Evolutionary conservation across 805 yeast genomes (phyloP), one percentile per base, ranked within the genome.

Genomic region (Candida qinlingensis): DNA sequence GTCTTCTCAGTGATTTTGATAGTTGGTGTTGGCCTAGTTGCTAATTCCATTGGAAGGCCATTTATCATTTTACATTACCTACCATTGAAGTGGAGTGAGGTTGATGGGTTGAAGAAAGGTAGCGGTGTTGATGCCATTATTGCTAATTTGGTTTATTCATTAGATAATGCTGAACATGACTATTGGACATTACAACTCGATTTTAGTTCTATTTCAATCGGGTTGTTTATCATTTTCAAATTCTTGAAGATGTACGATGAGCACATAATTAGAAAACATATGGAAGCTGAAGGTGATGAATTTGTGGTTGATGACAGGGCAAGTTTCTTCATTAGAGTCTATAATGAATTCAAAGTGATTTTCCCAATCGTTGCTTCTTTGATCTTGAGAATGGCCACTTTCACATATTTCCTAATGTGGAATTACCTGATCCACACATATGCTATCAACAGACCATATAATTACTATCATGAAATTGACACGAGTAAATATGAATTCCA

Each of bases 1-100:
- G 49, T 71, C 1, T 74, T 71, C 54, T 73, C 83, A 0, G 60
- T 74, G n/a, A 12, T 62, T 1, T 39, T 70, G 28, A 59, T 68
- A 6, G 47, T 56, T 11, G 60, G 59, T 9, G 49, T 61, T 4
- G 55, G 57, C 8, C 10, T 58, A 0, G 25, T 46, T 3, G 55
- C 66, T 1, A 52, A 61, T 27, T 7, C 53, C 1, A 5, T 66
- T n/a, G 73, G 71, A n/a, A 59, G 54, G 47, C 63, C 62, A 26
- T 10, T 52, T 8, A 19, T 28, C 28, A 42, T 27, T 42, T 38
- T 27, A 9, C 39, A 11, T 26, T 42, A 5, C 13, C 35, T 33
- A 4, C 30, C 30, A 6, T n/a, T 28, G 12, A 41, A 19, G 11
- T 31, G 8, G 8, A 11, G 8, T 31, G 3, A 11, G 8, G 11